Evolutionary conservation across 805 yeast genomes (phyloP).

Genomic region (Hanseniaspora guilliermondii): DNA sequence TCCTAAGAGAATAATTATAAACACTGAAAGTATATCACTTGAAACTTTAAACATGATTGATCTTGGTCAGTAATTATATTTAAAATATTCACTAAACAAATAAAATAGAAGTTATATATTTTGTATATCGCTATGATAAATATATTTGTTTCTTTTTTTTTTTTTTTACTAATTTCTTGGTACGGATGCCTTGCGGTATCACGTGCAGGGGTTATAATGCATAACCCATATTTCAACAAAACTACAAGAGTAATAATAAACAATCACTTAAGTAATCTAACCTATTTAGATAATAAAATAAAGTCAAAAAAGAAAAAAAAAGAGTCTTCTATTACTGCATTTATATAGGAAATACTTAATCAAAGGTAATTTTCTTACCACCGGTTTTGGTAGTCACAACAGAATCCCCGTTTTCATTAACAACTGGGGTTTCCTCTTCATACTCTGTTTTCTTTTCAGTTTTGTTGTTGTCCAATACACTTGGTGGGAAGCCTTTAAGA

Average conservation of each 20-base stretch:
- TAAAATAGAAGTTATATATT: no score
- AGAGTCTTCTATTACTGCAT: neutral
- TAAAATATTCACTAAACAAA: no score
- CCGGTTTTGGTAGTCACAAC: conserved; percentile 22
- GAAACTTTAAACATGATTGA: neutral
- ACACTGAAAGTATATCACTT: neutral
- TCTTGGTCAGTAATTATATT: no score
- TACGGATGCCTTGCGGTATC: no score
- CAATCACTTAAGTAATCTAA: neutral
- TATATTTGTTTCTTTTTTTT: no score
- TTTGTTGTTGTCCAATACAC: conserved; percentile 15
- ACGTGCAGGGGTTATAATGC: no score
- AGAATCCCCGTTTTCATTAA: conserved; percentile 13
- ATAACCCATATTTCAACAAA: no score
- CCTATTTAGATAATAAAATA: neutral
- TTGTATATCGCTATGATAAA: no score
- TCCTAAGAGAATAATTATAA: neutral
- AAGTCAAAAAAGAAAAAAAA: neutral
- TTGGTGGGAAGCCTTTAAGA: conserved; percentile 68
- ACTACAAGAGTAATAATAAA: no score
- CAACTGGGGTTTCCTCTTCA: conserved; percentile 8
- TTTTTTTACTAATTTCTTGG: no score
- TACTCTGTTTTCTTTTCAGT: conserved; percentile 5
- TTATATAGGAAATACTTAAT: neutral
- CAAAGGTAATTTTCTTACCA: conserved; percentile 23